phyloP scores from a whole-genome alignment of 768 basidiomycete genomes.

The Tylopilus felleus region DNA sequence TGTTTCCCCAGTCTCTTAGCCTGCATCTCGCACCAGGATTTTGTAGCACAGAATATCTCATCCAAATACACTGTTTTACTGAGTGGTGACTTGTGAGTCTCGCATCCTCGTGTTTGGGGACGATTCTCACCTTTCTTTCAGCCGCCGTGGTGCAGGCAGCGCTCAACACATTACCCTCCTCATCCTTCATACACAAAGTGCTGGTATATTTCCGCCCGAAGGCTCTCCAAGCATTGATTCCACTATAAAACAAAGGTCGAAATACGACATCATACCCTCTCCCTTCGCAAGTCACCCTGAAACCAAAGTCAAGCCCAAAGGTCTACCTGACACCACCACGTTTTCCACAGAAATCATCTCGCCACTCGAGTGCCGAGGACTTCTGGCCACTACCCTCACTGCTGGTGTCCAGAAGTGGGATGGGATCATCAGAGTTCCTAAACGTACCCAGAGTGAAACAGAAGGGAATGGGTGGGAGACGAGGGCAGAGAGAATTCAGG shows the following conservation, averaged over 20 bases:
- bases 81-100: conserved; percentile 57
- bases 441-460: conserved; percentile 14
- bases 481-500: conserved; percentile 22
- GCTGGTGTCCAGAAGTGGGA: conserved; percentile 41
- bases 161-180: conserved; percentile 14
- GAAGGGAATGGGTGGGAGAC: conserved; percentile 28
- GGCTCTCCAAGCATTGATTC: conserved; percentile 14
- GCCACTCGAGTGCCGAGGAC: conserved; percentile 41
- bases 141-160: conserved; percentile 43
- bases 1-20: background rate
- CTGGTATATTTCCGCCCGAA: conserved; percentile 13
- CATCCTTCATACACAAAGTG: conserved; percentile 17
- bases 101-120: background rate
- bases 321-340: conserved; percentile 11
- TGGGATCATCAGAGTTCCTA: conserved; percentile 51
- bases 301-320: conserved; percentile 7
- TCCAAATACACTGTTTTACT: conserved; percentile 47
- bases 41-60: conserved; percentile 45
- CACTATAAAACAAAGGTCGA: conserved; percentile 10
- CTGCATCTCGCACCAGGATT: conserved; percentile 36
- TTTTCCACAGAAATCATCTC: conserved; percentile 41
- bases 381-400: conserved; percentile 40
- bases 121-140: conserved; percentile 4
- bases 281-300: conserved; percentile 14
- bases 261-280: conserved; percentile 10